Evolutionary conservation across 2,329 filamentous ascomycete species (phyloP), one percentile per base, ranked within the genome.

Genomic region (Pseudopithomyces chartarum): DNA sequence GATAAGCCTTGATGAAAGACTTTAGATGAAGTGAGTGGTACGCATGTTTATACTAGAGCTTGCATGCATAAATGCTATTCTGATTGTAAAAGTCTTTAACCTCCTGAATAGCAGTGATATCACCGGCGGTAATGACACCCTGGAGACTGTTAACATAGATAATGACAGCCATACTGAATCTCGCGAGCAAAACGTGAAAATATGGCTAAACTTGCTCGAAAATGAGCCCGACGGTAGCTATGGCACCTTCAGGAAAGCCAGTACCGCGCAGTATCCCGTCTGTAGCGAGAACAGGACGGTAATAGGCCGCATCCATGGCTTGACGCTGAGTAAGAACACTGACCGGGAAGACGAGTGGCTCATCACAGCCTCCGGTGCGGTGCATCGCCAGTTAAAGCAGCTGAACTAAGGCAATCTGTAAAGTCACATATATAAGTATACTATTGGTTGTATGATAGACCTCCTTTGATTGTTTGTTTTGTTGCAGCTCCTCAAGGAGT

Each of bases 21-120:
- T 69, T 26, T 76, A 79, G 79, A 42, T 80, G 78, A 34, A 73
- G 71, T 0, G 76, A 79, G 52, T 81, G 80, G 50, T 81, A 82
- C 0, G 79, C 80, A 10, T 64, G 72, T 22, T 78, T 73, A 2
- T 80, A 76, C 53, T 74, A 69, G 3, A 82, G 71, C 19, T 67
- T 57, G 1, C 78, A 67, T 2, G 66, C 69, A 56, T 80, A 81
- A 11, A 71, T 72, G 11, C 70, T 61, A 20, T 73, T 64, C 11
- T 73, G 39, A 42, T 54, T 50, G 40, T 50, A 39, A 6, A 56
- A 32, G 15, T 33, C 13, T 26, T 44, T 67, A 83, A 64, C 85
- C 84, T 71, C 0, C n/a, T 46, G 12, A 10, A 57, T 23, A 13
- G 36, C 51, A 10, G n/a, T 26, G 2, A 39, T 46, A 17, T 67